Evolutionary conservation across 139 green algal species (phyloP).

Genomic region (Tetradesmus obliquus): DNA sequence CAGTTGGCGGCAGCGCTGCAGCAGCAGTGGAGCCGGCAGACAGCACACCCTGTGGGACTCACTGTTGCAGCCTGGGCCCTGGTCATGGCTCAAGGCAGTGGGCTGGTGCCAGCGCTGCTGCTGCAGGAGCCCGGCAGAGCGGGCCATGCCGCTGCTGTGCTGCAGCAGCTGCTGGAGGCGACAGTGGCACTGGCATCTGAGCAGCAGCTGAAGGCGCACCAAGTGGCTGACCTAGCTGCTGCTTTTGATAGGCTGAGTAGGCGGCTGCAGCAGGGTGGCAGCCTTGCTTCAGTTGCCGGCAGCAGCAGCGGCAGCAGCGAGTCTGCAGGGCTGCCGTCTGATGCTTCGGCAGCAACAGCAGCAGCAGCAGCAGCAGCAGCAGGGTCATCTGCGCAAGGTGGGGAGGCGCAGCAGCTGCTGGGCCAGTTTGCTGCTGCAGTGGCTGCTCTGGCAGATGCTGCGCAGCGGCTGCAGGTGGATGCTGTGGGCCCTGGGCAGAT

Average conservation of each 20-base stretch:
- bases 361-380: neutral
- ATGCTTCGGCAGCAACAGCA: neutral
- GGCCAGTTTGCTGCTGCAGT: neutral
- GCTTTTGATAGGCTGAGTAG: neutral
- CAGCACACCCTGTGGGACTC: neutral
- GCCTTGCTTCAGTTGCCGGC: too few relatives aligned
- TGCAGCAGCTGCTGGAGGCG: neutral
- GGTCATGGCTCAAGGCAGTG: neutral
- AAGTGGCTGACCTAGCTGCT: conserved; percentile 22
- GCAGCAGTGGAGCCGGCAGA: neutral
- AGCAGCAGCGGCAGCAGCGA: neutral
- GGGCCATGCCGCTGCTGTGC: too few relatives aligned
- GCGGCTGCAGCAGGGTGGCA: neutral
- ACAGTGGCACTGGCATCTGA: neutral
- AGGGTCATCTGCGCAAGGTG: neutral
- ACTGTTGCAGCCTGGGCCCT: conserved; percentile 8
- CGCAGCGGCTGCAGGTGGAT: neutral
- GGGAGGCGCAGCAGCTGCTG: neutral
- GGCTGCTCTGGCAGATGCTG: neutral
- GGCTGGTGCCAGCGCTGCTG: conserved; percentile 14
- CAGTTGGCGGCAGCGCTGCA: neutral
- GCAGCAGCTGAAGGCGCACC: neutral
- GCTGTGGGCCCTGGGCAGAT: neutral
- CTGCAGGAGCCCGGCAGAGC: neutral
- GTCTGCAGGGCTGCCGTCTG: neutral